Evolutionary conservation across 2,329 filamentous ascomycete species (phyloP).

Genomic region (Fusarium sp.): DNA sequence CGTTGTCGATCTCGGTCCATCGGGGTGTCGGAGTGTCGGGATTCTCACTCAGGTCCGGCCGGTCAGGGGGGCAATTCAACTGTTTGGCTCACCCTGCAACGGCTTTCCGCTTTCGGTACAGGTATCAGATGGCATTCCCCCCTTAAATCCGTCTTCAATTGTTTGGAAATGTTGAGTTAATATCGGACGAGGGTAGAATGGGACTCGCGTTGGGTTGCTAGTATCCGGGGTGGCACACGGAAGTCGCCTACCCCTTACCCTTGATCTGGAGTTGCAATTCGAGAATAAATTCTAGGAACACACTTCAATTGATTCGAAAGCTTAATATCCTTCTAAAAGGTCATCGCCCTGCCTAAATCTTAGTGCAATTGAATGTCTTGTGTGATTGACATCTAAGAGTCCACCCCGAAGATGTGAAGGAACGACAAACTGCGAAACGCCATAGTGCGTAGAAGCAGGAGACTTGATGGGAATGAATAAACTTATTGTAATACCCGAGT

Average conservation of each 20-base stretch:
- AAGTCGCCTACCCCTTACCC: neutral
- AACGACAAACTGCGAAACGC: neutral
- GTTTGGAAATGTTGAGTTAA: neutral
- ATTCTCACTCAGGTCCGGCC: neutral
- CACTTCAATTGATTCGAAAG: neutral
- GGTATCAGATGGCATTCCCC: neutral
- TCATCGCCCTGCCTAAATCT: neutral
- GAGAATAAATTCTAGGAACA: neutral
- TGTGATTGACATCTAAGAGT: neutral
- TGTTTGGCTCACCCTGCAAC: neutral
- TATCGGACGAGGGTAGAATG: neutral
- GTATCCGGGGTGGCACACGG: neutral
- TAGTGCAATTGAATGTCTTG: neutral
- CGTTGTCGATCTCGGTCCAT: neutral
- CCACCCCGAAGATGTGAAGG: neutral
- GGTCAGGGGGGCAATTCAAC: neutral
- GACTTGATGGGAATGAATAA: neutral
- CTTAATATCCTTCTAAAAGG: neutral
- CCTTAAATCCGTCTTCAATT: no score
- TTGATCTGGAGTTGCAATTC: neutral
- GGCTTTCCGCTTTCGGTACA: neutral
- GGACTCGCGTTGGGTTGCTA: neutral
- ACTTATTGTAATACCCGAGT: neutral
- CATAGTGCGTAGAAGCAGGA: neutral
- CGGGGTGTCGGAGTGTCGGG: neutral